These are phyloP conservation scores for Vitis riparia DNA, from an alignment of 164 flowering plant genomes.

Conservation along the genomic window DNA sequence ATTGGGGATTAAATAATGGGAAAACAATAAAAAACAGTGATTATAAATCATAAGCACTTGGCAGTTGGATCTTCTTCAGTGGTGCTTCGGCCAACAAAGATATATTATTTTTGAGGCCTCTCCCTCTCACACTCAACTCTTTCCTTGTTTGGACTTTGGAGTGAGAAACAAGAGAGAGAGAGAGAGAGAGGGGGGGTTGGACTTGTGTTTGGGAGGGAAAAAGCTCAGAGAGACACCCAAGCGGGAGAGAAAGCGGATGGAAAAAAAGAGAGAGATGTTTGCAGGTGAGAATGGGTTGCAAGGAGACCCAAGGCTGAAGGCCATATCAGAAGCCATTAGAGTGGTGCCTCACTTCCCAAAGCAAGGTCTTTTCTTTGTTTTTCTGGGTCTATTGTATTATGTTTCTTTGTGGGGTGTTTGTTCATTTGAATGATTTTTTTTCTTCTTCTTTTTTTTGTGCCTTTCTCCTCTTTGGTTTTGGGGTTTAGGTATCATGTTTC, in stretches of 20 bases:
- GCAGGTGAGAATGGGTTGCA: slow-evolving; percentile 63
- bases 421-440: neutral
- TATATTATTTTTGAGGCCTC: neutral
- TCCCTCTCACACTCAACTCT: too few species aligned
- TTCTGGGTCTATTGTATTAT: neutral
- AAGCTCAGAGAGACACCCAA: too few species aligned
- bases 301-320: slow-evolving; percentile 72
- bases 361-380: slow-evolving; percentile 43
- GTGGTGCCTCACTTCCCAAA: slow-evolving; percentile 86
- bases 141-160: too few species aligned
- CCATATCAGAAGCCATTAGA: slow-evolving; percentile 63
- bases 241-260: too few species aligned
- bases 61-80: slow-evolving; percentile 8
- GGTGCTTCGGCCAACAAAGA: slow-evolving; percentile 9
- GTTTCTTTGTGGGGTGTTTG: neutral
- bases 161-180: too few species aligned
- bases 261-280: slow-evolving; percentile 36
- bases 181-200: too few species aligned
- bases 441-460: neutral
- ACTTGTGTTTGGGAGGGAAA: too few species aligned
- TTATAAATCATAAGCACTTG: neutral
- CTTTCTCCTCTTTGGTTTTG: slow-evolving; percentile 10
- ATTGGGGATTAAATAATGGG: too few species aligned
- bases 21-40: too few species aligned
- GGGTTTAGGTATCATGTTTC: slow-evolving; percentile 91